phyloP scores from a whole-genome alignment of 2,329 filamentous ascomycete species.

The Aphanocladium album region DNA sequence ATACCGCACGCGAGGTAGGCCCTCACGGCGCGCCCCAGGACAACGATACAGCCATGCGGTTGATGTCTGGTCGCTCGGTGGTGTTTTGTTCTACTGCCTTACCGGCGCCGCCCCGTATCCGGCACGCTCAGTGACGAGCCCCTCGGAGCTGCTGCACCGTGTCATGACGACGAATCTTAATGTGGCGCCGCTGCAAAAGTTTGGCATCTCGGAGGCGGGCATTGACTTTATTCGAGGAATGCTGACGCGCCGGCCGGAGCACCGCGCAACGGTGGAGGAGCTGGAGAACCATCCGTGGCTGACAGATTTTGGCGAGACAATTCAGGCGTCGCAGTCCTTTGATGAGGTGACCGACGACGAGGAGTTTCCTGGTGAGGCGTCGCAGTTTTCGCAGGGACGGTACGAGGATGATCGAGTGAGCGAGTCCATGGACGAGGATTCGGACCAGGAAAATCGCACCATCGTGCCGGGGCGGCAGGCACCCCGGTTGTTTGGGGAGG shows the following conservation, averaged over 20 bases:
- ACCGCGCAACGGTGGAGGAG: slow-evolving; percentile 67
- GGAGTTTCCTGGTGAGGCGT: slow-evolving; percentile 53
- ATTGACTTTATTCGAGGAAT: slow-evolving; percentile 74
- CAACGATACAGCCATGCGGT: slow-evolving; percentile 85
- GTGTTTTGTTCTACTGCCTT: slow-evolving; percentile 84
- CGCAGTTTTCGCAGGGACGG: slow-evolving; percentile 44
- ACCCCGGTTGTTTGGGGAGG: slow-evolving; percentile 50
- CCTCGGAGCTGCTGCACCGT: slow-evolving; percentile 73
- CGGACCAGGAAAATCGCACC: slow-evolving; percentile 74
- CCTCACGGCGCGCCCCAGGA: slow-evolving; percentile 51
- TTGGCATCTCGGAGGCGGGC: slow-evolving; percentile 57
- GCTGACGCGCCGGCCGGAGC: slow-evolving; percentile 72
- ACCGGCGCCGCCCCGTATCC: slow-evolving; percentile 76
- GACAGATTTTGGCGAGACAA: slow-evolving; percentile 23
- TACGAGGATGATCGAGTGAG: slow-evolving; percentile 35
- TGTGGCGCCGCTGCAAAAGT: slow-evolving; percentile 53
- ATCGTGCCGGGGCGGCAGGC: slow-evolving; percentile 47
- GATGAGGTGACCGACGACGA: slow-evolving; percentile 60
- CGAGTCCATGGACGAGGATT: slow-evolving; percentile 56
- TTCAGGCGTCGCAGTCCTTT: slow-evolving; percentile 41
- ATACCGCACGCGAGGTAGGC: slow-evolving; percentile 58
- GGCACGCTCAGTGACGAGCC: slow-evolving; percentile 68
- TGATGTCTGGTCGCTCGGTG: slow-evolving; percentile 94
- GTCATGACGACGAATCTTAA: slow-evolving; percentile 79
- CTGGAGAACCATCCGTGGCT: slow-evolving; percentile 75